phyloP scores from a whole-genome alignment of 257 asterid genomes.

The Parsonsia alboflavescens region DNA sequence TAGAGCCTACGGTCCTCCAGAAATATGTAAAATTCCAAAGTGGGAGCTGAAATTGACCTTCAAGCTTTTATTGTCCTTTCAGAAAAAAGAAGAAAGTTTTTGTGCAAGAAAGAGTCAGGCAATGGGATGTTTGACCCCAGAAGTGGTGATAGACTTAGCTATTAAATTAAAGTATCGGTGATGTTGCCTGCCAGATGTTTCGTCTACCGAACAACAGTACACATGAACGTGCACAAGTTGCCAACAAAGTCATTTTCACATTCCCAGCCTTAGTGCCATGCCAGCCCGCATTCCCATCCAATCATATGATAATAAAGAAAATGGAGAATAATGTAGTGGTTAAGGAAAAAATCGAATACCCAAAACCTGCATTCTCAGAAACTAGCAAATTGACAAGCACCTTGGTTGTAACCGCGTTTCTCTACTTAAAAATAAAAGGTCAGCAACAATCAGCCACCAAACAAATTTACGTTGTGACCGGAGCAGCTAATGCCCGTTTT shows the following conservation, averaged over 20 bases:
- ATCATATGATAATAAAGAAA: not conserved
- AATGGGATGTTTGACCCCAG: not conserved
- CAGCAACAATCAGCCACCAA: not conserved
- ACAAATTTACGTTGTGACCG: too few relatives aligned
- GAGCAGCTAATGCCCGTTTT: too few relatives aligned
- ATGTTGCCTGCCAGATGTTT: not conserved
- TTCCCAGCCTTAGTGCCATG: not conserved
- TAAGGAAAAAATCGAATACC: not conserved
- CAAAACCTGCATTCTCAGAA: not conserved
- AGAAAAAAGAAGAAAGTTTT: not conserved
- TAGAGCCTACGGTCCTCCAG: too few relatives aligned
- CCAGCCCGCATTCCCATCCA: not conserved
- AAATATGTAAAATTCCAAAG: too few relatives aligned
- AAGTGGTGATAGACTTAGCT: not conserved
- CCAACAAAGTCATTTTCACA: not conserved
- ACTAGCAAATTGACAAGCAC: not conserved
- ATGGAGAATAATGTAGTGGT: not conserved
- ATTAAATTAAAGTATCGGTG: not conserved
- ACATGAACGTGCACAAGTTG: not conserved
- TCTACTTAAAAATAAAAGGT: not conserved
- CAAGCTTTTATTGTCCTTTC: too few relatives aligned
- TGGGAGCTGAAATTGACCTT: too few relatives aligned
- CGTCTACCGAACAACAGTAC: not conserved
- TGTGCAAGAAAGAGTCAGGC: not conserved
- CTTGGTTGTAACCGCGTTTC: not conserved